Evolutionary conservation across 2,329 filamentous ascomycete species (phyloP), one percentile per base, ranked within the genome.

Genomic region (Ceratocystis eucalypticola): DNA sequence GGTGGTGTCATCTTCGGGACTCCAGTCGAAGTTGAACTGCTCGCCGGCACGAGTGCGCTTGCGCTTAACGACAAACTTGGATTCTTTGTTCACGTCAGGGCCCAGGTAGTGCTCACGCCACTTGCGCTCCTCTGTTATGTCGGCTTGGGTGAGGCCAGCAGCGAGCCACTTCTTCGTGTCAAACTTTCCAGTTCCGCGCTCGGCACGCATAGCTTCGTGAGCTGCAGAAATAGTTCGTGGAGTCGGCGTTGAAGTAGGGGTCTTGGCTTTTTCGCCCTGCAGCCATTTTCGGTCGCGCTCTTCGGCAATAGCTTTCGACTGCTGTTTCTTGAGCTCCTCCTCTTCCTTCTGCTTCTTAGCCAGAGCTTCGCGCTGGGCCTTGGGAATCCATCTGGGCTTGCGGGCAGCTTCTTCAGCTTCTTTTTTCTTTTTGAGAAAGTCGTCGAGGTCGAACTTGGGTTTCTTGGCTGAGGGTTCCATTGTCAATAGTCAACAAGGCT

Each of bases 1-100:
- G 70, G 87, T 93, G 0, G 94, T 99, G 75, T 99, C 94, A 73
- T 99, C 94, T 69, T 95, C 89, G 0, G 85, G 83, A 71, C 96
- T 95, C 94, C 94, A 99, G 72, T 96, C 94, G 72, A 99, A 99
- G 72, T 96, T 99, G 79, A 99, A 99, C 75, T 99, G 97, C 73
- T 96, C 93, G 0, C 90, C 94, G 1, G 91, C 96, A 69, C 93
- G 83, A 78, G 89, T 88, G 66, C 93, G 84, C 80, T 97, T 97
- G 82, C 97, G 99, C 78, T 94, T 90, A 0, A 92, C 92, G 0
- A 91, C 96, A 73, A 97, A 96, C 46, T 84, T 96, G 3, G 88
- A 92, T 66, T 80, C 82, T 69, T 87, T 84, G 70, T 94, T 95
- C 64, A 89, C 85, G 70, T 96, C 90, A 0, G 90, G 88, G 2